Evolutionary conservation across 129 eudicot genomes (phyloP).

Genomic region (Saussurea involucrata): DNA sequence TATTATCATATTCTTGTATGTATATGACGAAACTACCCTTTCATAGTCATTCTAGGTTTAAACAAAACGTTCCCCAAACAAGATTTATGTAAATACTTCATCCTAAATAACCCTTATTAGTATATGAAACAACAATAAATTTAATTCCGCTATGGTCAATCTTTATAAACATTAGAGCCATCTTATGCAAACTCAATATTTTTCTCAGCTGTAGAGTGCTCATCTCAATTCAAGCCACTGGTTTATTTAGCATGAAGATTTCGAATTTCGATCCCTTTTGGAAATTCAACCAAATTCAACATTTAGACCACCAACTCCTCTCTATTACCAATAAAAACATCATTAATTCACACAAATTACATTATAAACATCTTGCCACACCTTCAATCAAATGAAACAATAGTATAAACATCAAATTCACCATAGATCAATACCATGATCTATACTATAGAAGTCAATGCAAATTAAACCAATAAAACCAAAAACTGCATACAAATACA

Average conservation of each 20-base stretch:
- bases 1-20: neutral
- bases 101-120: neutral
- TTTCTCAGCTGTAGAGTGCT: neutral
- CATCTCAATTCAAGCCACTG: neutral
- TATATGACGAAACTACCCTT: neutral
- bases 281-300: neutral
- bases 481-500: neutral
- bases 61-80: neutral
- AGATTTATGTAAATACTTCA: neutral
- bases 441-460: neutral
- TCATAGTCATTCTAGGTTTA: neutral
- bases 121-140: neutral
- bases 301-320: neutral
- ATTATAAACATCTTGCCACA: neutral
- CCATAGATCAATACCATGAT: conserved; percentile 6
- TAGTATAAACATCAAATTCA: neutral
- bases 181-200: neutral
- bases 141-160: neutral
- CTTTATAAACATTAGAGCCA: neutral
- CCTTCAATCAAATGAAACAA: neutral
- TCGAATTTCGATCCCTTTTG: neutral
- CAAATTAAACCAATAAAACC: conserved; percentile 2
- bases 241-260: neutral
- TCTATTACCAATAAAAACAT: neutral
- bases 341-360: conserved; percentile 1